Base-by-base conservation (phyloP, 352 stramenopile species). In the Thalassiosira mediterranea region DNA sequence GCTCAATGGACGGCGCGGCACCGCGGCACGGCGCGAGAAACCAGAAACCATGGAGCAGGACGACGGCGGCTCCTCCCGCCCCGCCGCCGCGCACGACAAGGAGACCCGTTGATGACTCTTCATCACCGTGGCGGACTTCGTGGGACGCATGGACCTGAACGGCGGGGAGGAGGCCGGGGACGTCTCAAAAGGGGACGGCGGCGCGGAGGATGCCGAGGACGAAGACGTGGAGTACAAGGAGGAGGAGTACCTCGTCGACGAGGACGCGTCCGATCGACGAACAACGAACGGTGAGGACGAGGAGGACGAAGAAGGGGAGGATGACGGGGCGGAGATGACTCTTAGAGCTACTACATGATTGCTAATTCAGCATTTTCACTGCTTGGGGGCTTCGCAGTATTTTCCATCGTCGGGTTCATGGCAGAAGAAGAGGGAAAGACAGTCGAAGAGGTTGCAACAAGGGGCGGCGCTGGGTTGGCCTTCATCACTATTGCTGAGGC, bases 261-360 rank as follows among this genome's bases (percentile, higher is more conserved):
- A 68, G n/a, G 21, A 61, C 47, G 54, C 25, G 10, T 40, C 68
- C n/a, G 17, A 23, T 51, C 3, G 60, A n/a, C 28, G 38, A 44
- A 32, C 40, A 53, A 13, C 2, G 8, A 15, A 13, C 37, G 54
- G 34, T 10, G 44, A 49, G 21, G 31, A 48, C 40, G 47, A 63
- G 0, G 42, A 63, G 32, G 38, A 48, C 56, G 71, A 76, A 17
- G 58, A 77, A 4, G 37, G 79, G 47, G 47, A 91, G 40, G 82
- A 93, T 46, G 85, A 93, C 65, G 48, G 51, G 32, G 53, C 80
- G 10, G 84, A 93, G 77, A 79, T 86, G 23, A 60, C 46, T 21
- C 68, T 93, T 0, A 91, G 87, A 84, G 77, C 89, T 77, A 84
- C 87, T 31, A 49, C n/a, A n/a, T n/a, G n/a, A n/a, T 44, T 44